Conservation (phyloP, 768 basidiomycete species). For the Pholiota conissans region DNA sequence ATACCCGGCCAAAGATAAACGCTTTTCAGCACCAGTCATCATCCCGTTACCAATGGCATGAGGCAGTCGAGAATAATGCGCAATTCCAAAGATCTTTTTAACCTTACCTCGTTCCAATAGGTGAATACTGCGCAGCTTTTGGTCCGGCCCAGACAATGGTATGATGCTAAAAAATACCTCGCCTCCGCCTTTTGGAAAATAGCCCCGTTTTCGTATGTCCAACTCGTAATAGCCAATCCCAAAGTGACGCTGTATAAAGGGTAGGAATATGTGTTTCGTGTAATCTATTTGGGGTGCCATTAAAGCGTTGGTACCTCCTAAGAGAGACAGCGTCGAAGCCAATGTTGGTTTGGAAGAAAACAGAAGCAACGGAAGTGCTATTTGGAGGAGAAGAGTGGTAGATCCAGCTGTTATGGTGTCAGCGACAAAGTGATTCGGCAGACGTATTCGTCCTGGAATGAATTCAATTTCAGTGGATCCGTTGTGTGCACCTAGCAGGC, state of each 20-base stretch:
- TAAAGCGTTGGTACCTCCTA: slow-evolving; percentile 73
- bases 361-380: slow-evolving; percentile 67
- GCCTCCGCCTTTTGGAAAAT: slow-evolving; percentile 76
- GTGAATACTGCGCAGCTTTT: slow-evolving; percentile 39
- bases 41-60: slow-evolving; percentile 53
- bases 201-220: slow-evolving; percentile 58
- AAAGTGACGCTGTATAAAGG: slow-evolving; percentile 65
- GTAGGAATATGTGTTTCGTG: slow-evolving; percentile 61
- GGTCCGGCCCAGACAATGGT: slow-evolving; percentile 40
- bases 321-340: slow-evolving; percentile 51
- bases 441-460: slow-evolving; percentile 44
- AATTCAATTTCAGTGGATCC: slow-evolving; percentile 59
- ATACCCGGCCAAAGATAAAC: slow-evolving; percentile 42
- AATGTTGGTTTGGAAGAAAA: slow-evolving; percentile 40
- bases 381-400: slow-evolving; percentile 69
- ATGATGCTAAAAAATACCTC: slow-evolving; percentile 44
- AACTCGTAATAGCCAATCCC: slow-evolving; percentile 41
- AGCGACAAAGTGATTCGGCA: slow-evolving; percentile 40
- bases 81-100: slow-evolving; percentile 49
- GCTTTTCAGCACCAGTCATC: slow-evolving; percentile 49
- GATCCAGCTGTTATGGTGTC: slow-evolving; percentile 68
- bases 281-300: slow-evolving; percentile 80
- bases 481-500: slow-evolving; percentile 52
- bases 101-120: slow-evolving; percentile 61
- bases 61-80: slow-evolving; percentile 72